phyloP scores from a whole-genome alignment of 2,329 filamentous ascomycete species.

The Neonectria faginata region DNA sequence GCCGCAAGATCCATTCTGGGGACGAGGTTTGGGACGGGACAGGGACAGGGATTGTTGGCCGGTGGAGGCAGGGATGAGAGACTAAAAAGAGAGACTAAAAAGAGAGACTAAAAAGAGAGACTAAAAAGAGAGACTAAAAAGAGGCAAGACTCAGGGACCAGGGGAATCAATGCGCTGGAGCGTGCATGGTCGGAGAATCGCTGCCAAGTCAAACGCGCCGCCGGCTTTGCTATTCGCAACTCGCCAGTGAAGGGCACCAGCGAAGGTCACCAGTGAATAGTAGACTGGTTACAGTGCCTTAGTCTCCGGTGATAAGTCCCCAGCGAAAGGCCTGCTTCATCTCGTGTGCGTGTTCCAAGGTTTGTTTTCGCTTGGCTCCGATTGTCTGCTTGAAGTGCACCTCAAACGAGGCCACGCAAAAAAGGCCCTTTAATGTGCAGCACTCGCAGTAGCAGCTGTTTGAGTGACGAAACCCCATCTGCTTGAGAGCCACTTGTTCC shows the following conservation, averaged over 20 bases:
- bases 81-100: conserved; percentile 11
- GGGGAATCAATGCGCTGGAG: conserved; percentile 38
- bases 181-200: conserved; percentile 32
- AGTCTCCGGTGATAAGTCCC: not conserved
- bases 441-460: conserved; percentile 17
- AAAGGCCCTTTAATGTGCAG: conserved; percentile 2
- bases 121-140: conserved; percentile 11
- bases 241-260: conserved; percentile 1
- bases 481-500: conserved; percentile 18
- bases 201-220: conserved; percentile 44
- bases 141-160: conserved; percentile 27
- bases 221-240: not conserved
- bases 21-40: conserved; percentile 31
- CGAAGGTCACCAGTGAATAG: not conserved
- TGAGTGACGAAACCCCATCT: conserved; percentile 19
- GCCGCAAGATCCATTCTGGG: conserved; percentile 48
- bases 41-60: conserved; percentile 35
- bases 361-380: conserved; percentile 18
- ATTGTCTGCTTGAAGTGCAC: not conserved
- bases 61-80: conserved; percentile 31
- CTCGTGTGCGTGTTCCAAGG: conserved; percentile 11
- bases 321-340: not conserved
- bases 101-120: conserved; percentile 20
- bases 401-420: not conserved
- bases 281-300: not conserved